Percentiles rank a stretch among this genome's conserved stretches.
phyloP scores from a whole-genome alignment of 2,329 filamentous ascomycete species.

The Colletotrichum cordylinicola region DNA sequence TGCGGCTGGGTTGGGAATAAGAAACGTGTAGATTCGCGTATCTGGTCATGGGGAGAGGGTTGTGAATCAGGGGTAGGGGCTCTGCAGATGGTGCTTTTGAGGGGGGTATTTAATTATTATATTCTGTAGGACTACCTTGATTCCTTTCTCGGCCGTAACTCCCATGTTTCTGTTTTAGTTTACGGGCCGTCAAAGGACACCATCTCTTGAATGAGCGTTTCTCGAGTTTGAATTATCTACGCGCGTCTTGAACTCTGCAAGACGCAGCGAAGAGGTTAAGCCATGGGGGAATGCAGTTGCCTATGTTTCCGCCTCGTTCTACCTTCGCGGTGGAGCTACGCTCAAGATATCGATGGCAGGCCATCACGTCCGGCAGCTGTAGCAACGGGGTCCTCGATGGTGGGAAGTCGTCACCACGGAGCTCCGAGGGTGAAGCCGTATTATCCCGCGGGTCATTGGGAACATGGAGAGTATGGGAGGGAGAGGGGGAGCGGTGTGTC shows the following conservation, averaged over 20 bases:
- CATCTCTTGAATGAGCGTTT: neutral
- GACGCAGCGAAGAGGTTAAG: neutral
- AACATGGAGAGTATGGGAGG: neutral
- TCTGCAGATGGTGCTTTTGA: neutral
- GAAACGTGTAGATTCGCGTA: neutral
- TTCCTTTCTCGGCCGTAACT: neutral
- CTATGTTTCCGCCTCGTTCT: neutral
- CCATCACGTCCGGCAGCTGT: neutral
- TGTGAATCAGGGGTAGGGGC: neutral
- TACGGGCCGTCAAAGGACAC: fast-evolving
- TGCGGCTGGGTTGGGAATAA: neutral
- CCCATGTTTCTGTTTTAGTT: neutral
- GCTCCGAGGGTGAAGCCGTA: neutral
- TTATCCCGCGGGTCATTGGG: neutral
- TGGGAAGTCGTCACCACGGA: neutral
- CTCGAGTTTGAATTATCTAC: fast-evolving
- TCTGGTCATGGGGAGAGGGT: neutral
- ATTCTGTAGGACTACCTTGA: fast-evolving
- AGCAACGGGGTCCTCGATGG: too few relatives aligned
- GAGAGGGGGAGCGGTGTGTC: neutral
- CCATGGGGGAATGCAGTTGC: neutral
- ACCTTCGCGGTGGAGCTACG: neutral
- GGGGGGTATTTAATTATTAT: neutral
- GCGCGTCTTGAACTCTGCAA: neutral
- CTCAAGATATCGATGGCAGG: neutral